These are phyloP conservation scores for Neurospora intermedia DNA, from an alignment of 495 filamentous ascomycete genomes.

Conservation along the genomic window DNA sequence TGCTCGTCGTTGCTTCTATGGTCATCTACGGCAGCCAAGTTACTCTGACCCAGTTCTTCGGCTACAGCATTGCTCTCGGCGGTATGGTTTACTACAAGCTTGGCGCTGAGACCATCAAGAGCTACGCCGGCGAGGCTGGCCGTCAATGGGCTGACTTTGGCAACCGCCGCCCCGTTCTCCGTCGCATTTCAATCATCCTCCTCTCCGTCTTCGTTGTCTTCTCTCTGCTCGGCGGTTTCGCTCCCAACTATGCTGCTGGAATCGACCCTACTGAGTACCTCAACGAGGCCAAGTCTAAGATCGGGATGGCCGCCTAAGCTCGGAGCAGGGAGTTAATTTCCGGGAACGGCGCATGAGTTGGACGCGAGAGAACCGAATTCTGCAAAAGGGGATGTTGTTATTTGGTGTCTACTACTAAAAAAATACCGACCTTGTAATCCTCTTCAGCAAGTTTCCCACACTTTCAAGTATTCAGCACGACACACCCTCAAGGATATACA, in stretches of 20 bases:
- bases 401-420: background rate
- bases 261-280: constrained; percentile 37
- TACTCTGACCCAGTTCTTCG: constrained; percentile 77
- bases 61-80: constrained; percentile 80
- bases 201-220: constrained; percentile 47
- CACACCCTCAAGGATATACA: background rate
- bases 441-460: background rate
- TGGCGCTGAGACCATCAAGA: constrained; percentile 73
- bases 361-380: background rate
- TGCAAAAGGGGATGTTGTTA: background rate
- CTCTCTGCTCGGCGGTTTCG: constrained; percentile 51
- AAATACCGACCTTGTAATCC: background rate
- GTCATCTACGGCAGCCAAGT: constrained; percentile 80
- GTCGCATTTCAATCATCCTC: constrained; percentile 63
- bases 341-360: background rate
- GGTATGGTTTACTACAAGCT: constrained; percentile 98
- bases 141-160: constrained; percentile 85
- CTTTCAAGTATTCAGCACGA: background rate
- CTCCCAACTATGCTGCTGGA: constrained; percentile 35
- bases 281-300: constrained; percentile 35
- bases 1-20: constrained; percentile 84
- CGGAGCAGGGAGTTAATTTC: constrained; percentile 7
- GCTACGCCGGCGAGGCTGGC: constrained; percentile 56
- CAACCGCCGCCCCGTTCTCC: constrained; percentile 55
- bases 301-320: constrained; percentile 24